phyloP scores from a whole-genome alignment of 2,329 filamentous ascomycete species.

The Leptoxyphium fumago region DNA sequence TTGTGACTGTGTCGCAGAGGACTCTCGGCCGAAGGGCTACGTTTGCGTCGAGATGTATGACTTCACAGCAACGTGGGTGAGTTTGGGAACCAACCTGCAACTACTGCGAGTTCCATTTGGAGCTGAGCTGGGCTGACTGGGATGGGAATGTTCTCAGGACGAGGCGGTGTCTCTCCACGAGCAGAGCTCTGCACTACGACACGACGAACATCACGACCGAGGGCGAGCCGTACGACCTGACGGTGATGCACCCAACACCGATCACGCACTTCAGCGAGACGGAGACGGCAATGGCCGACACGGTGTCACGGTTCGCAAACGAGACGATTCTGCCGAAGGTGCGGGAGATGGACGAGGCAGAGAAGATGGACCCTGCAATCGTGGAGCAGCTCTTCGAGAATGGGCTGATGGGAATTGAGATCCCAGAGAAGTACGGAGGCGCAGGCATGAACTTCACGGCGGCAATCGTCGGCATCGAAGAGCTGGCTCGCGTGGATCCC shows the following conservation, averaged over 20 bases:
- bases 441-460: conserved; percentile 98
- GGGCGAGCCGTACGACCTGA: conserved; percentile 41
- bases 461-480: conserved; percentile 92
- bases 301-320: conserved; percentile 78
- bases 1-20: background rate
- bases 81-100: background rate
- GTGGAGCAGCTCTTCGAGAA: conserved; percentile 95
- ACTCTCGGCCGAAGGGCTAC: conserved; percentile 1
- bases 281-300: conserved; percentile 76
- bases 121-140: background rate
- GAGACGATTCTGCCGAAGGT: conserved; percentile 82
- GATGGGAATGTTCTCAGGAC: no score
- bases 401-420: conserved; percentile 92
- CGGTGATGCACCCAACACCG: conserved; percentile 72
- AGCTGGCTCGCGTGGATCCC: conserved; percentile 84
- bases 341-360: conserved; percentile 93
- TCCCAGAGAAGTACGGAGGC: conserved; percentile 91
- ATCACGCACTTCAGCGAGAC: conserved; percentile 87
- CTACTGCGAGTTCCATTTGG: background rate
- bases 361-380: conserved; percentile 75
- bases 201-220: conserved; percentile 17
- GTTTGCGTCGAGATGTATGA: background rate
- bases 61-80: background rate
- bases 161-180: conserved; percentile 28
- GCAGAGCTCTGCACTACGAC: conserved; percentile 22